phyloP scores from a whole-genome alignment of 169 alveolate genomes.

The Cryptosporidium meleagridis region DNA sequence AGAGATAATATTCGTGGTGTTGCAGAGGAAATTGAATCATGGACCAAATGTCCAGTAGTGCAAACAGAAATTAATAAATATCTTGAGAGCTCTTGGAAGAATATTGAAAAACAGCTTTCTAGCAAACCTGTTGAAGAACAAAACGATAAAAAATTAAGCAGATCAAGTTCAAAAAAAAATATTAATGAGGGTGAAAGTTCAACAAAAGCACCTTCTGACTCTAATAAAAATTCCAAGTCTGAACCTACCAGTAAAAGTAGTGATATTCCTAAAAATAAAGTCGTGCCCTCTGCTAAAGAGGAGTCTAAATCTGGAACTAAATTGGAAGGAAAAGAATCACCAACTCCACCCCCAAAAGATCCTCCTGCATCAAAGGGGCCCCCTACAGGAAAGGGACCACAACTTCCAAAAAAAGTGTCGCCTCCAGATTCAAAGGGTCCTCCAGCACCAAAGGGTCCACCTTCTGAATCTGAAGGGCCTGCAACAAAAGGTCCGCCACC shows the following conservation, averaged over 20 bases:
- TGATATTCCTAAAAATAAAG: neutral
- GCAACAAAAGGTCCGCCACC: neutral
- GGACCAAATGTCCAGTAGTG: constrained; percentile 73
- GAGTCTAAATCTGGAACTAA: neutral
- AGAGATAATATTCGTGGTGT: constrained; percentile 74
- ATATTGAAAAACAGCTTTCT: constrained; percentile 24
- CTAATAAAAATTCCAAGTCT: neutral
- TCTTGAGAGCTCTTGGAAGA: constrained; percentile 61
- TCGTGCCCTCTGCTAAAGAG: neutral
- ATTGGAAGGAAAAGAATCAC: neutral
- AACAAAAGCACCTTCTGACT: neutral
- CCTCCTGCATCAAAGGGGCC: neutral
- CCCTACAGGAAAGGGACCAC: neutral
- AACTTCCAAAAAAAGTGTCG: no score
- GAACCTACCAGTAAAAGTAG: neutral
- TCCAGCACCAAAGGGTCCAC: neutral
- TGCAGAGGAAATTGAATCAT: constrained; percentile 74
- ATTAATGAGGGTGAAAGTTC: neutral
- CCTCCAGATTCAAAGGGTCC: neutral
- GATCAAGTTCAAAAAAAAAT: neutral
- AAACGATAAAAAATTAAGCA: neutral
- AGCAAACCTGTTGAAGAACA: neutral
- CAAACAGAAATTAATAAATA: constrained; percentile 58
- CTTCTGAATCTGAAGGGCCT: neutral
- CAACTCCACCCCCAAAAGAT: neutral